phyloP scores from a whole-genome alignment of 2,329 filamentous ascomycete genomes.

The Chaetomium strumarium region DNA sequence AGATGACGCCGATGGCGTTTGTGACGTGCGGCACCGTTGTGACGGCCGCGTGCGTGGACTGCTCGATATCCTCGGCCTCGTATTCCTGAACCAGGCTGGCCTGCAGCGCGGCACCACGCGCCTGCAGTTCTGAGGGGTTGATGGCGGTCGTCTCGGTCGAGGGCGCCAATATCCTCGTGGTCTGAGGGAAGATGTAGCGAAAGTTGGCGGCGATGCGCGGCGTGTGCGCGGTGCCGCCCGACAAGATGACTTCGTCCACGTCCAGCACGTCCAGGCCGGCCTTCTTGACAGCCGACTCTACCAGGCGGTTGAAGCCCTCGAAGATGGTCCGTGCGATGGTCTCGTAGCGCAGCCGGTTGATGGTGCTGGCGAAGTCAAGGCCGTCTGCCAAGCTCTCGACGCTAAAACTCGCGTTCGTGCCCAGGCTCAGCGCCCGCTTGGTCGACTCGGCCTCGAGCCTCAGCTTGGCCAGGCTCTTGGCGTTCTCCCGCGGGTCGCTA shows the following conservation, averaged over 20 bases:
- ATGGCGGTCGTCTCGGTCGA: constrained; percentile 71
- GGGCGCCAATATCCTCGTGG: constrained; percentile 73
- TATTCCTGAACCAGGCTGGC: constrained; percentile 92
- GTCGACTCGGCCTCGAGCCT: constrained; percentile 85
- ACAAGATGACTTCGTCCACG: constrained; percentile 89
- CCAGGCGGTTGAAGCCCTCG: constrained; percentile 77
- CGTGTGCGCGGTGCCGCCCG: constrained; percentile 87
- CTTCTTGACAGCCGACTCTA: constrained; percentile 83
- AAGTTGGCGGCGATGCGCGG: constrained; percentile 86
- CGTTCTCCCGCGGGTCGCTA: constrained; percentile 75
- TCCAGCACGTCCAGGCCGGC: constrained; percentile 87
- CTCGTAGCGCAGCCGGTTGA: constrained; percentile 93
- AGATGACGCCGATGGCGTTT: constrained; percentile 82
- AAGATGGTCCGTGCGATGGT: constrained; percentile 82
- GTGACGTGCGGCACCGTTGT: constrained; percentile 88
- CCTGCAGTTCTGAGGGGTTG: constrained; percentile 88
- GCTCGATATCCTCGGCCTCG: constrained; percentile 86
- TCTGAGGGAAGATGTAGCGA: constrained; percentile 71
- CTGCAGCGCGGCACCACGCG: constrained; percentile 89
- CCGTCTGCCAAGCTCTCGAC: constrained; percentile 87
- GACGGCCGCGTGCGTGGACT: constrained; percentile 91
- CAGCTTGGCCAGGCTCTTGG: constrained; percentile 81
- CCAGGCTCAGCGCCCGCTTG: constrained; percentile 87
- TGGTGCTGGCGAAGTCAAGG: constrained; percentile 81
- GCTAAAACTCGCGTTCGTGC: constrained; percentile 82